Percentiles rank a stretch among this genome's conserved stretches.
Conservation (phyloP, 2,329 filamentous ascomycete genomes). For the Exophiala aquamarina region DNA sequence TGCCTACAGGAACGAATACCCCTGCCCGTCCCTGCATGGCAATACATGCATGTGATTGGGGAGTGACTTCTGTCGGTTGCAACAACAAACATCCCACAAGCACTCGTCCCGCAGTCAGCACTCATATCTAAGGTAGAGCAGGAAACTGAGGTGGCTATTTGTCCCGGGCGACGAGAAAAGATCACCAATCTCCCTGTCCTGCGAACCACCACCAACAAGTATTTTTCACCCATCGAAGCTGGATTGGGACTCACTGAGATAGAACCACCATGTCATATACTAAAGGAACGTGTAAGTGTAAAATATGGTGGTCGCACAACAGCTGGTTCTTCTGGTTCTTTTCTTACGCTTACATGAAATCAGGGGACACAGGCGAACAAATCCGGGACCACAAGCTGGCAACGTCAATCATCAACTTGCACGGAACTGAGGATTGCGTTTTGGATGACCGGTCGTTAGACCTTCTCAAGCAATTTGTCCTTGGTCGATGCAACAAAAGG, state of each 20-base stretch:
- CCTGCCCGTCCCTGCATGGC: no score
- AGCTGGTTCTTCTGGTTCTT: background rate
- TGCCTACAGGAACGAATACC: no score
- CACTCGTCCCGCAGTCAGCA: no score
- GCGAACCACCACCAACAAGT: no score
- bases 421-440: conserved; percentile 19
- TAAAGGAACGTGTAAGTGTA: conserved; percentile 11
- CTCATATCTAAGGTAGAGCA: no score
- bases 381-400: conserved; percentile 23
- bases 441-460: conserved; percentile 14
- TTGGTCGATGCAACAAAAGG: conserved; percentile 9
- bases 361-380: conserved; percentile 22
- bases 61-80: no score
- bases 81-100: no score
- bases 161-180: no score
- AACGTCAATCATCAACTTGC: conserved; percentile 21
- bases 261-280: conserved; percentile 12
- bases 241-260: background rate
- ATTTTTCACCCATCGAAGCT: no score
- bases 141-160: no score
- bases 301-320: background rate
- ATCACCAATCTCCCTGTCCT: no score
- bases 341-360: background rate
- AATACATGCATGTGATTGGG: no score
- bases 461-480: conserved; percentile 18